Base-by-base conservation (phyloP, 768 basidiomycete species). In the Scleroderma bovista region DNA sequence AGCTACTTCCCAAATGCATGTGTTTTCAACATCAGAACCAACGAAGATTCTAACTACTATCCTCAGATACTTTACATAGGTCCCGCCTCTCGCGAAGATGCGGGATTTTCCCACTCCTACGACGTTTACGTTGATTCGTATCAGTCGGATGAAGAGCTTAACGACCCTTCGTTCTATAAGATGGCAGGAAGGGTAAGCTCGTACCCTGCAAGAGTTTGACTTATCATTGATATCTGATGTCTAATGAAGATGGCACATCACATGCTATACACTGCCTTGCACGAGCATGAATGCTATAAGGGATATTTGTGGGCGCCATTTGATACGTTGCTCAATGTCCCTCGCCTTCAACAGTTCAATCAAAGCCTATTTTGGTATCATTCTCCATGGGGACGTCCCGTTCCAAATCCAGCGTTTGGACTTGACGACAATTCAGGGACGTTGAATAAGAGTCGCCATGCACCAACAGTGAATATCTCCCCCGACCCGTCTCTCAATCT, bases 241-340 rank as follows among this genome's bases (percentile, higher is more conserved):
- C 42, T 17, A 13, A 33, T 24, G 16, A 13, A 64, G 65, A 73
- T 76, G 77, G 77, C 75, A 6, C 76, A 78, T 47, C 77, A 78
- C 51, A 78, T 77, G 75, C 64, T 78, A 10, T 75, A 75, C 54
- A 78, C 74, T 3, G 74, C 69, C 31, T 46, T 78, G 48, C 62
- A 63, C 39, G 73, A 72, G 43, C 57, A 73, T 45, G 63, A 57
- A 12, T 78, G 76, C 55, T 78, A 78, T 55, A 64, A 73, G 26
- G 76, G 76, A 6, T 77, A 77, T 56, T 69, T 78, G 15, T 77
- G 76, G 76, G 75, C 71, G 34, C 76, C 77, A 15, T 77, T 78
- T 50, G 74, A 78, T 52, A 73, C 76, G 7, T 59, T 78, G 17
- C 64, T 78, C 44, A 78, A 78, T 49, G 58, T 78, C 37, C 75